These are phyloP conservation scores for Kodamaea anthophila DNA, from an alignment of 1,139 yeast species.

Conservation along the genomic window DNA sequence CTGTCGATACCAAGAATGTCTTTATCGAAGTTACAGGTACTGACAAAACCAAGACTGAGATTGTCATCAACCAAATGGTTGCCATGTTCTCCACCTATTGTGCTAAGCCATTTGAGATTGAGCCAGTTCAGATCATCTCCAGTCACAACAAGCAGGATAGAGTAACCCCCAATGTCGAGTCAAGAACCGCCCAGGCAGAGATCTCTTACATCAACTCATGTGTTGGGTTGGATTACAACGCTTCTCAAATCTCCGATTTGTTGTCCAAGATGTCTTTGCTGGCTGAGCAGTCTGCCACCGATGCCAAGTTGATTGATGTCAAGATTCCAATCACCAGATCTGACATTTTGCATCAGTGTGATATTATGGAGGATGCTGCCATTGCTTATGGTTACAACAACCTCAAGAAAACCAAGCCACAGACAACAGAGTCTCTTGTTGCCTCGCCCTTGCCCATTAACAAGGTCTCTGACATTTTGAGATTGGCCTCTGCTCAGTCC, in stretches of 20 bases:
- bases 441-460: constrained; percentile 89
- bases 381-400: constrained; percentile 94
- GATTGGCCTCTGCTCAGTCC: constrained; percentile 88
- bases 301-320: constrained; percentile 57
- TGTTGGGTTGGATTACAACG: constrained; percentile 69
- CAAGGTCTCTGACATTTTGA: constrained; percentile 83
- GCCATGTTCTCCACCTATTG: constrained; percentile 95
- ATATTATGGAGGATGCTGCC: constrained; percentile 98
- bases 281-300: constrained; percentile 49
- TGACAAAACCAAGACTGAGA: constrained; percentile 86
- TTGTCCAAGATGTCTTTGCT: constrained; percentile 76
- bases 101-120: constrained; percentile 70
- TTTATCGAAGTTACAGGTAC: constrained; percentile 95
- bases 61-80: constrained; percentile 84
- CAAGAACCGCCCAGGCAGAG: constrained; percentile 70
- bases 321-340: constrained; percentile 89
- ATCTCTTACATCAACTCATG: constrained; percentile 85
- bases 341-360: constrained; percentile 95
- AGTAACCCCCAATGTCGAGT: constrained; percentile 64
- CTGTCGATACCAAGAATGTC: constrained; percentile 77
- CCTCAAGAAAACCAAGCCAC: constrained; percentile 74
- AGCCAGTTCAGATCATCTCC: constrained; percentile 81
- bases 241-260: constrained; percentile 62
- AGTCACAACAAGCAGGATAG: constrained; percentile 78
- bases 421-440: constrained; percentile 63